Evolutionary conservation across 1,284 basidiomycete genomes (phyloP).

Genomic region (Rugosomyces carneus): DNA sequence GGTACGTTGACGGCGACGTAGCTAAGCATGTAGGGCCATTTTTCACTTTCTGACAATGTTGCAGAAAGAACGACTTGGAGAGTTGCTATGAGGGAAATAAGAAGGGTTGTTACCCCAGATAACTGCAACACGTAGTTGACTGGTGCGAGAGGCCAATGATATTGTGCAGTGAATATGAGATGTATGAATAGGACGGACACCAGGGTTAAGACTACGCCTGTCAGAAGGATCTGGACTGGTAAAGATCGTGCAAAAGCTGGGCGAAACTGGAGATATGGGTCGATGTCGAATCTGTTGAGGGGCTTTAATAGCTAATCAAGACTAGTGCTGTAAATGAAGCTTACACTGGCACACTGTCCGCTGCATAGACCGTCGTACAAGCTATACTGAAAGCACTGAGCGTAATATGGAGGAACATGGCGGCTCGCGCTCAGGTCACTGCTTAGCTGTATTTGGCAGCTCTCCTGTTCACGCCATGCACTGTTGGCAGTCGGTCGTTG

Average conservation of each 20-base stretch:
- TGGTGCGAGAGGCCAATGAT: constrained; percentile 91
- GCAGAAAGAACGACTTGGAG: constrained; percentile 68
- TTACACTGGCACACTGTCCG: constrained; percentile 12
- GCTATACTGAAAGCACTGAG: constrained; percentile 2
- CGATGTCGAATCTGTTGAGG: constrained; percentile 30
- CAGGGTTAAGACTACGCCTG: constrained; percentile 84
- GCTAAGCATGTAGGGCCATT: constrained; percentile 93
- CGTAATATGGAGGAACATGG: constrained; percentile 5
- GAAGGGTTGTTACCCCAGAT: constrained; percentile 73
- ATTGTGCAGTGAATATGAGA: constrained; percentile 91
- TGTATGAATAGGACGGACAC: constrained; percentile 87
- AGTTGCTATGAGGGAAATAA: constrained; percentile 74
- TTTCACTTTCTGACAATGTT: constrained; percentile 56
- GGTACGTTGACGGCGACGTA: constrained; percentile 86
- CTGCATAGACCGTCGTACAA: constrained; percentile 10
- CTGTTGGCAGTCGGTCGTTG: too few species aligned
- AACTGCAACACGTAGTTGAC: constrained; percentile 90
- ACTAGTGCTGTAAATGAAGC: too few species aligned
- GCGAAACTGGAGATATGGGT: constrained; percentile 74
- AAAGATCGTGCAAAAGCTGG: constrained; percentile 82
- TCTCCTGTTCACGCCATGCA: neutral
- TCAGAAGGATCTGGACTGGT: constrained; percentile 86
- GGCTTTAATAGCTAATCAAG: too few species aligned
- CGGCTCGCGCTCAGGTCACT: too few species aligned
- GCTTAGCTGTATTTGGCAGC: neutral